Base-by-base conservation (phyloP, 2,329 filamentous ascomycete species). In the Fusarium agapanthi region DNA sequence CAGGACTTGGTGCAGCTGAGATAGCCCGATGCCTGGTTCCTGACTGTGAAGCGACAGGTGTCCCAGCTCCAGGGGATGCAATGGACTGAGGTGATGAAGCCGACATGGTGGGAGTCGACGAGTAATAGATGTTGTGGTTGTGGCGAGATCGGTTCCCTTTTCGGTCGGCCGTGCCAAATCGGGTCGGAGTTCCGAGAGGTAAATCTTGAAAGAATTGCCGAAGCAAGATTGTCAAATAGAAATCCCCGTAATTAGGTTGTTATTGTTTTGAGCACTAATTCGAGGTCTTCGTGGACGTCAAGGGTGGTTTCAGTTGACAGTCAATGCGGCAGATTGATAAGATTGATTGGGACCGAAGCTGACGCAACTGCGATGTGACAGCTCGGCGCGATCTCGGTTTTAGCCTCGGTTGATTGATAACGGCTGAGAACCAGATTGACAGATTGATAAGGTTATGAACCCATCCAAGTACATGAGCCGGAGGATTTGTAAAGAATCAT, bases 181-280 rank as follows among this genome's bases (percentile, higher is more conserved):
- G 65, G 64, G 66, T 80, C 76, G 76, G 73, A 79, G 61, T 69
- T 79, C 78, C 78, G 78, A 79, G 64, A 73, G 18, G 24, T 35
- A 61, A 61, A 41, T 26, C 10, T 53, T 26, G 34, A 40, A 51
- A 26, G 10, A 45, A 11, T 22, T 37, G 15, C 53, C 38, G 32
- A 57, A 61, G 35, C 67, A 60, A 71, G 72, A 41, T 54, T 69
- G n/a, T 67, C 60, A 68, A 62, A 63, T 47, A 35, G 32, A 63
- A 61, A 48, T 53, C 10, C 24, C 35, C 45, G 43, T 48, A 44
- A 62, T 51, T 38, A 24, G 20, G 32, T 60, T 32, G 37, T 26
- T 41, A 20, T 61, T 65, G 28, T 28, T 55, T 61, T 28, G 30
- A 11, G 28, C 6, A n/a, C 43, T n/a, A 57, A 34, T 45, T 26